Base-by-base conservation (phyloP, 164 flowering plant species). In the Annona cherimola region DNA sequence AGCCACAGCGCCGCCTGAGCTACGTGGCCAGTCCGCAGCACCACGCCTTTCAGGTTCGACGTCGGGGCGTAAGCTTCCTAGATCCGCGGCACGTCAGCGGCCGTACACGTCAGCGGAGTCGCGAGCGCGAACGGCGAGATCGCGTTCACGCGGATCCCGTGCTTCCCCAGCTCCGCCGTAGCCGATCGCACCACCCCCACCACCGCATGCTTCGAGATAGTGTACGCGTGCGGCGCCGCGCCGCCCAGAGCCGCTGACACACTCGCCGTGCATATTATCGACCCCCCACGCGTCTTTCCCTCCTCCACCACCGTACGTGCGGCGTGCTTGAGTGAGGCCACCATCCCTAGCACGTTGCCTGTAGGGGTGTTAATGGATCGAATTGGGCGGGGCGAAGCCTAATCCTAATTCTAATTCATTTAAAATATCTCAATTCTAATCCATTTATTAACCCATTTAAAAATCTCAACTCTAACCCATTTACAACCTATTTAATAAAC, bases 251-350 rank as follows among this genome's bases (percentile, higher is more conserved):
- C 74, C 45, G 91, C 77, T 0, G 89, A 76, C 18, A 89, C 87
- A 61, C 96, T 92, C 61, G 83, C 70, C 0, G 87, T 41, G 2
- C 92, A 92, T 18, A 94, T 64, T 14, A 94, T 89, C 0, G 86
- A 68, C n/a, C n/a, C n/a, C 50, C 81, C 97, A 46, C 81, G 85
- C 1, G 63, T 69, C 57, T 50, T 50, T 72, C 76, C 75, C n/a
- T n/a, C n/a, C 14, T n/a, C 42, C 66, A 94, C 90, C 97, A 94
- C 90, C 16, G 84, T 72, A 5, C 71, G 70, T 26, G 71, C 79
- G 1, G 74, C 77, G 14, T 81, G 81, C 68, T 76, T 81, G n/a
- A 76, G 74, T 0, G 75, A 11, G 0, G 69, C 66, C 1, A 71
- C 76, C 1, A n/a, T 54, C 1, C 81, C 82, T 0, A 70, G 66